These are phyloP conservation scores for Phaeosphaeria sp. DNA, from an alignment of 2,329 filamentous ascomycete species.

Conservation along the genomic window DNA sequence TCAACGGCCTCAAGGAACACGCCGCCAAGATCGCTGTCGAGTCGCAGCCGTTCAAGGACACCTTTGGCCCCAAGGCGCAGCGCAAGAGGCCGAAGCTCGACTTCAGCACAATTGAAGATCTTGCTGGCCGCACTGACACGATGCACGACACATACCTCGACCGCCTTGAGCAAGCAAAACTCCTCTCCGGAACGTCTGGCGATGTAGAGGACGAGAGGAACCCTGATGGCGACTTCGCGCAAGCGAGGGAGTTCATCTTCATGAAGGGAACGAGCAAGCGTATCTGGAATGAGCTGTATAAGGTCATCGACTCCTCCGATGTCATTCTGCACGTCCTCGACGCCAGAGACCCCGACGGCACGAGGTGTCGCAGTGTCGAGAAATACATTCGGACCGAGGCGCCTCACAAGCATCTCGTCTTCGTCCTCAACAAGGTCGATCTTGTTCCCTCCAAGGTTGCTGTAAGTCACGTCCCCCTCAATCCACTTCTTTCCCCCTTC, in stretches of 20 bases:
- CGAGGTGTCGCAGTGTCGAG: constrained; percentile 86
- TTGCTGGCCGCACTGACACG: constrained; percentile 80
- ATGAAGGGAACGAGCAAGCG: constrained; percentile 93
- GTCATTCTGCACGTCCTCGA: constrained; percentile 75
- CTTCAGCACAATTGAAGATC: constrained; percentile 79
- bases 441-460: constrained; percentile 90
- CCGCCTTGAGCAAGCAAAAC: constrained; percentile 76
- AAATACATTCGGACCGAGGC: constrained; percentile 94
- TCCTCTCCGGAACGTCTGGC: constrained; percentile 74
- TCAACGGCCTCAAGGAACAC: constrained; percentile 90
- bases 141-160: constrained; percentile 84
- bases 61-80: constrained; percentile 93
- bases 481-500: constrained; percentile 27
- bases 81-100: constrained; percentile 90
- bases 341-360: constrained; percentile 62
- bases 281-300: constrained; percentile 85
- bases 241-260: constrained; percentile 75
- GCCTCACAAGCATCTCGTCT: constrained; percentile 93
- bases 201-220: constrained; percentile 56
- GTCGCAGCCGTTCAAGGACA: constrained; percentile 82
- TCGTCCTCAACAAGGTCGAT: constrained; percentile 90
- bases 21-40: constrained; percentile 93
- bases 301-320: constrained; percentile 94
- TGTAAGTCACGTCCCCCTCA: constrained; percentile 69
- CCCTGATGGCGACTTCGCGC: constrained; percentile 50